Evolutionary conservation across 2,329 filamentous ascomycete genomes (phyloP), one percentile per base, ranked within the genome.

Genomic region (Fusarium nurragi): DNA sequence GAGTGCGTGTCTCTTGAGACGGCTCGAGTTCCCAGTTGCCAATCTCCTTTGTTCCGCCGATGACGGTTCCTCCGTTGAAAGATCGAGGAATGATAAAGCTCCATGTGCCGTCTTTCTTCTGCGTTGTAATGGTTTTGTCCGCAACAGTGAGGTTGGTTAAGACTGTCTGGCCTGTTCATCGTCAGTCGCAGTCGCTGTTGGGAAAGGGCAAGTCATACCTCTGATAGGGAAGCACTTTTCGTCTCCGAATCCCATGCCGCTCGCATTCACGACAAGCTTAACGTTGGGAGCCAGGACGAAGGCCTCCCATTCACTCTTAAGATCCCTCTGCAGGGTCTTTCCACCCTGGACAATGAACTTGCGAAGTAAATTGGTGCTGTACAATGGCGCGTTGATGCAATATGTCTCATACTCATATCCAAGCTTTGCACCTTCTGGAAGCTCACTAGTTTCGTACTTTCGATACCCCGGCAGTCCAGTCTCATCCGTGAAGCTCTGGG

Each of bases 41-140:
- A 1, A 81, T 79, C 69, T 90, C 84, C 72, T 89, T 90, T 11
- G 87, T 90, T 0, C 88, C 88, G 6, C 88, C 88, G 19, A 90
- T 83, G 36, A 90, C 79, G 0, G 88, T 90, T 4, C 88, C 88
- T 4, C 88, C 88, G 30, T 84, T 79, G 23, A 87, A 83, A 10
- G 82, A 83, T 4, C 88, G 81, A 1, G 88, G 87, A 7, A 90
- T 85, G 41, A 83, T 82, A 63, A 90, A 90, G 1, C 83, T 81
- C 86, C 87, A 89, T 10, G 79, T 82, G 0, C 88, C 88, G 70
- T 90, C 87, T 1, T 80, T 79, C 68, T 86, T 84, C 65, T 91
- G 86, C 23, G 84, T 80, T 4, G 88, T 90, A 19, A 90, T 78
- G 0, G 76, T 78, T 30, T 73, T 75, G 0, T 73, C 72, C 1